Evolutionary conservation across 2,329 filamentous ascomycete genomes (phyloP).

Genomic region (Laburnicola sp.): DNA sequence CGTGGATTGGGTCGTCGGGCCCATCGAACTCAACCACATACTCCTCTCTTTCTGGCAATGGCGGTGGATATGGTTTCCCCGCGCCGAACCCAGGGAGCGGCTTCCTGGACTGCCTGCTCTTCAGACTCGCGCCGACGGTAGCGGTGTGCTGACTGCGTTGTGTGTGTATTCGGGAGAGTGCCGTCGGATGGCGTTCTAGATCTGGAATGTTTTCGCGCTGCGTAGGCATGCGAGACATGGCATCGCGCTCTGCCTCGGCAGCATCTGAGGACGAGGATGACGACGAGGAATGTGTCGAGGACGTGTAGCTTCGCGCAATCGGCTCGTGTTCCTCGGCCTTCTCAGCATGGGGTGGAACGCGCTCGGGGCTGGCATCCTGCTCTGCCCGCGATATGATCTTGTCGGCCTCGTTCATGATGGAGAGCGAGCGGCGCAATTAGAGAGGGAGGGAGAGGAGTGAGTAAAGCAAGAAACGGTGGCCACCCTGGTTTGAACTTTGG

Average conservation of each 20-base stretch:
- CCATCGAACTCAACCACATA: constrained; percentile 86
- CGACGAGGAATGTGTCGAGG: constrained; percentile 46
- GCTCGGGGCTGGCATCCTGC: constrained; percentile 55
- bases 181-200: constrained; percentile 70
- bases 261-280: constrained; percentile 52
- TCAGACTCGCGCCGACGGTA: constrained; percentile 66
- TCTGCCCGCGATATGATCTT: constrained; percentile 59
- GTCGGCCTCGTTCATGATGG: constrained; percentile 57
- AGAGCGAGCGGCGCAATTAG: background rate
- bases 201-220: constrained; percentile 56
- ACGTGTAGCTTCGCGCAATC: constrained; percentile 63
- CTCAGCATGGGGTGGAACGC: constrained; percentile 46
- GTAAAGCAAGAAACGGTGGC: background rate
- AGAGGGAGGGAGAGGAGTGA: background rate
- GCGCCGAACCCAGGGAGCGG: constrained; percentile 70
- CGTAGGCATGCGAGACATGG: constrained; percentile 65
- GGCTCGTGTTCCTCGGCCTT: constrained; percentile 48
- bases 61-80: constrained; percentile 73
- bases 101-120: constrained; percentile 43
- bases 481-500: too few species aligned
- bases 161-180: constrained; percentile 71
- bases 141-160: constrained; percentile 69
- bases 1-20: constrained; percentile 78
- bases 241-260: constrained; percentile 45
- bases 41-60: constrained; percentile 69